These are phyloP conservation scores for Paratinospora sagittata DNA, from an alignment of 164 flowering plant species.

Conservation along the genomic window DNA sequence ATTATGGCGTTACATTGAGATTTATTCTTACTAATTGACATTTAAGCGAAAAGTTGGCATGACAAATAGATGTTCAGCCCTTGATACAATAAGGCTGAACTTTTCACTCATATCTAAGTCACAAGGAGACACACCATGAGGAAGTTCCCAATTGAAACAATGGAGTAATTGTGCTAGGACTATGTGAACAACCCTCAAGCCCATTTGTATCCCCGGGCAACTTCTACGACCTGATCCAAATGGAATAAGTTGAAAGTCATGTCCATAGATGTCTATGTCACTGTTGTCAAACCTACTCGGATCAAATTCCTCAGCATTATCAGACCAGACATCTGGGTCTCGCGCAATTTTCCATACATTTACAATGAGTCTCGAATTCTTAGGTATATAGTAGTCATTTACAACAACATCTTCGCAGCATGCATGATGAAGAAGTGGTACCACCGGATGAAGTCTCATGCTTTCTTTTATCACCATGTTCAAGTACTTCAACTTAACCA, in stretches of 20 bases:
- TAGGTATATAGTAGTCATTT: conserved; percentile 16
- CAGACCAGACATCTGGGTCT: conserved; percentile 17
- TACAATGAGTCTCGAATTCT: conserved; percentile 14
- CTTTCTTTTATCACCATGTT: conserved; percentile 25
- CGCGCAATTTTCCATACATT: conserved; percentile 24
- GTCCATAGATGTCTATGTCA: neutral
- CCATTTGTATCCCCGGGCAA: conserved; percentile 14
- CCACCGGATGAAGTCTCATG: conserved; percentile 24
- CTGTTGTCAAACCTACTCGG: conserved; percentile 10
- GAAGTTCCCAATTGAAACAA: conserved; percentile 12
- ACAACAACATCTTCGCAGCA: conserved; percentile 14
- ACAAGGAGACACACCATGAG: conserved; percentile 4
- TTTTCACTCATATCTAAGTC: conserved; percentile 17
- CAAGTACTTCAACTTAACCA: conserved; percentile 10
- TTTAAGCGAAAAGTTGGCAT: conserved; percentile 1
- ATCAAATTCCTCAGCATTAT: conserved; percentile 6
- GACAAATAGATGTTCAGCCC: conserved; percentile 10
- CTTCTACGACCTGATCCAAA: conserved; percentile 17
- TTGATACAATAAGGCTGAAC: conserved; percentile 2
- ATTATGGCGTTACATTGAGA: too few relatives aligned
- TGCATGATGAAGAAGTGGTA: conserved; percentile 20
- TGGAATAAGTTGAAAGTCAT: neutral
- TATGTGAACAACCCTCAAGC: conserved; percentile 1
- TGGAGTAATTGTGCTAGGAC: conserved; percentile 10
- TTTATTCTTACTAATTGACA: neutral